Evolutionary conservation across 2,329 filamentous ascomycete genomes (phyloP).

Genomic region (Clarireedia hainanense): DNA sequence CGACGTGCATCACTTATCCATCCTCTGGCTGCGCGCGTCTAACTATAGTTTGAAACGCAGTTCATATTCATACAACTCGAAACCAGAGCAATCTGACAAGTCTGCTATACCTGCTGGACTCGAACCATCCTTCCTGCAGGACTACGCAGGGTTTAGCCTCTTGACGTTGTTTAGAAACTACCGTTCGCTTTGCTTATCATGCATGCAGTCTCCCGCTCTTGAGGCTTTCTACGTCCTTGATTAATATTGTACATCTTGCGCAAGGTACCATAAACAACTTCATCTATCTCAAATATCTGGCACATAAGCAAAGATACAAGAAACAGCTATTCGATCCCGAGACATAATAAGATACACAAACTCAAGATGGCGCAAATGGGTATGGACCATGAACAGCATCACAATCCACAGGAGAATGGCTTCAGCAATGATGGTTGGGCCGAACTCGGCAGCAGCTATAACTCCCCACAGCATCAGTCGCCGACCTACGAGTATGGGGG

Average conservation of each 20-base stretch:
- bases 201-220: conserved; percentile 30
- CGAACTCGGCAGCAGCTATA: conserved; percentile 39
- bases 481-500: conserved; percentile 61
- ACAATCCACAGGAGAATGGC: conserved; percentile 28
- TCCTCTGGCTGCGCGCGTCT: conserved; percentile 21
- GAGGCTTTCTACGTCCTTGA: conserved; percentile 19
- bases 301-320: conserved; percentile 9
- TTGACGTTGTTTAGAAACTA: conserved; percentile 29
- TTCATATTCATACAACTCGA: conserved; percentile 16
- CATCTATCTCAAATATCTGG: conserved; percentile 16
- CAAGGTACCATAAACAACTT: conserved; percentile 27
- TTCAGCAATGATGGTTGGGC: conserved; percentile 45
- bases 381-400: conserved; percentile 28
- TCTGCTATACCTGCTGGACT: conserved; percentile 14
- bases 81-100: conserved; percentile 10
- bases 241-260: conserved; percentile 19
- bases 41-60: conserved; percentile 9
- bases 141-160: conserved; percentile 25
- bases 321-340: not conserved
- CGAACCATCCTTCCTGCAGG: conserved; percentile 24
- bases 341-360: conserved; percentile 27
- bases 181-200: conserved; percentile 28
- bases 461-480: conserved; percentile 54
- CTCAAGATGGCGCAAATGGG: conserved; percentile 30
- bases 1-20: conserved; percentile 16